phyloP scores from a whole-genome alignment of 1,139 yeast genomes.

The Candida neerlandica region DNA sequence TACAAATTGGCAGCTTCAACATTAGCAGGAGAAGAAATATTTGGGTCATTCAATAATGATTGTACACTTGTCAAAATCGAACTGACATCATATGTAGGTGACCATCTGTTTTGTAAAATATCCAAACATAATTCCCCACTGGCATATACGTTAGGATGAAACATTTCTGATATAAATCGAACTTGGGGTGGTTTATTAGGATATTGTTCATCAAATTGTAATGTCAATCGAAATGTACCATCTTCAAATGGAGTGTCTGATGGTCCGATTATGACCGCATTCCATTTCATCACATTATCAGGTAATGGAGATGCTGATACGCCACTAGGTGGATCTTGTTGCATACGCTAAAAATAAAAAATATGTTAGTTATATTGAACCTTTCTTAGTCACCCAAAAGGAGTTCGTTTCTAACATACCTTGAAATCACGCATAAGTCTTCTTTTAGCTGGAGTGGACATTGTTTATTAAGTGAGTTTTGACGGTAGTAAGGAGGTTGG shows the following conservation, averaged over 20 bases:
- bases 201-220: conserved; percentile 95
- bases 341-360: conserved; percentile 65
- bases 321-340: conserved; percentile 97
- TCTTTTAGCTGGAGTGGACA: conserved; percentile 98
- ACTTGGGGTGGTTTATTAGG: conserved; percentile 97
- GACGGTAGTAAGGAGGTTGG: background rate
- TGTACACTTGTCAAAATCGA: conserved; percentile 89
- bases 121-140: conserved; percentile 95
- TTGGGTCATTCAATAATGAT: conserved; percentile 90
- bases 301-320: conserved; percentile 97
- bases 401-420: conserved; percentile 41
- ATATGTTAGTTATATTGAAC: background rate
- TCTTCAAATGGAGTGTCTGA: conserved; percentile 98
- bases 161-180: conserved; percentile 89
- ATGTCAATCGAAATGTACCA: conserved; percentile 85
- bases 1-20: conserved; percentile 97
- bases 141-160: conserved; percentile 97
- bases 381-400: background rate
- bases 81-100: conserved; percentile 98
- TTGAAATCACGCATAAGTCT: conserved; percentile 98
- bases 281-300: conserved; percentile 96
- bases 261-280: conserved; percentile 97
- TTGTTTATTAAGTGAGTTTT: conserved; percentile 23
- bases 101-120: conserved; percentile 95
- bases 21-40: conserved; percentile 95